These are phyloP conservation scores for Nannochloris sp. DNA, from an alignment of 139 green algal genomes.

Conservation along the genomic window DNA sequence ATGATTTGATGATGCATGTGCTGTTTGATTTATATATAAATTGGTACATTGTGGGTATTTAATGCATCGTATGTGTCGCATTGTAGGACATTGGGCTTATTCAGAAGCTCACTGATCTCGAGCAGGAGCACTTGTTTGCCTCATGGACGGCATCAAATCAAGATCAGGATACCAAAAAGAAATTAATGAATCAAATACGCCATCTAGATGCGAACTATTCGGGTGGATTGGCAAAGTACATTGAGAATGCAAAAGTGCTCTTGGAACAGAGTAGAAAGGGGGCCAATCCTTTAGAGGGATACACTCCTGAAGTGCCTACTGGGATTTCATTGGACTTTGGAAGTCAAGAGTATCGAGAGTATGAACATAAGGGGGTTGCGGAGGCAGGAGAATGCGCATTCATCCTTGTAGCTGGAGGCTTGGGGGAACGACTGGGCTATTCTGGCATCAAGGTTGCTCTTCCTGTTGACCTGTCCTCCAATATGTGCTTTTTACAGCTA, in stretches of 20 bases:
- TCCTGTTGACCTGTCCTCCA: conserved; percentile 66
- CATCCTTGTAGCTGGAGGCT: conserved; percentile 93
- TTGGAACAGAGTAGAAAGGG: conserved; percentile 74
- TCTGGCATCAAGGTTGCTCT: conserved; percentile 82
- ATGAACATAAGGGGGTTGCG: conserved; percentile 51
- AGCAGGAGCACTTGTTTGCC: conserved; percentile 70
- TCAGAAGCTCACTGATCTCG: conserved; percentile 25
- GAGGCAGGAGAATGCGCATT: conserved; percentile 60
- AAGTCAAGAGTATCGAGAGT: conserved; percentile 39
- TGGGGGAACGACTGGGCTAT: conserved; percentile 95
- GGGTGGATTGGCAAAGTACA: conserved; percentile 73
- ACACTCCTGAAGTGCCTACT: conserved; percentile 71
- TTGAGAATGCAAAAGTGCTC: conserved; percentile 76
- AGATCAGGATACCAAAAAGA: conserved; percentile 45
- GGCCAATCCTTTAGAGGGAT: conserved; percentile 89
- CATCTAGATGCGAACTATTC: conserved; percentile 68
- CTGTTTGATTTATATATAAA: not conserved
- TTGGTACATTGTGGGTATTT: not conserved
- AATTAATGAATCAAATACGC: conserved; percentile 55
- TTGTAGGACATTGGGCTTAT: conserved; percentile 30
- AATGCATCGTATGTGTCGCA: not conserved
- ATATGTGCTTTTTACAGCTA: conserved; percentile 77
- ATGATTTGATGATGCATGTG: not conserved
- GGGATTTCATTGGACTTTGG: conserved; percentile 77
- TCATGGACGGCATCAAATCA: conserved; percentile 53